phyloP scores from a whole-genome alignment of 169 alveolate genomes.

The Plasmodium falciparum region DNA sequence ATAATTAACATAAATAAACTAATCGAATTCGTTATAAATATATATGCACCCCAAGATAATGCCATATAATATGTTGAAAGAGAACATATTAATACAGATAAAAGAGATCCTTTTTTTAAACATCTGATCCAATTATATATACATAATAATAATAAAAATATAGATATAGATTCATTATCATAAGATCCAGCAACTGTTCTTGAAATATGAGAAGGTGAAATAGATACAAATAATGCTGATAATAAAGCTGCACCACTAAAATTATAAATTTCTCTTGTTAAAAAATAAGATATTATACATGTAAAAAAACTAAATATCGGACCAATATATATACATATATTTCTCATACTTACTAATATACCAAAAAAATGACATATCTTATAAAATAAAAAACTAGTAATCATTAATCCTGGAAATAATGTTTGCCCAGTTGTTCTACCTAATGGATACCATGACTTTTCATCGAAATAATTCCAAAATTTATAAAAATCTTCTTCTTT shows the following conservation, averaged over 20 bases:
- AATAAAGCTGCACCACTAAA: constrained; percentile 94
- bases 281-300: constrained; percentile 93
- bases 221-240: constrained; percentile 96
- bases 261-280: constrained; percentile 88
- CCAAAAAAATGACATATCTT: constrained; percentile 81
- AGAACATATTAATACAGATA: constrained; percentile 85
- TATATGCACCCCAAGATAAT: constrained; percentile 99
- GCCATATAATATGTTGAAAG: constrained; percentile 93
- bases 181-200: constrained; percentile 96
- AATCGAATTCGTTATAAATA: constrained; percentile 95
- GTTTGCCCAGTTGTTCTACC: constrained; percentile 99
- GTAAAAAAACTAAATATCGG: constrained; percentile 97
- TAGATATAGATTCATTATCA: constrained; percentile 99
- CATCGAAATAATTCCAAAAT: constrained; percentile 98
- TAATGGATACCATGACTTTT: constrained; percentile 97
- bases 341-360: constrained; percentile 93
- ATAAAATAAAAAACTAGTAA: constrained; percentile 92
- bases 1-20: constrained; percentile 95
- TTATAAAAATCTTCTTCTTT: constrained; percentile 94
- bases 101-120: constrained; percentile 93
- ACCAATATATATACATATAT: constrained; percentile 97
- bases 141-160: constrained; percentile 95
- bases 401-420: constrained; percentile 98
- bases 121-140: constrained; percentile 95
- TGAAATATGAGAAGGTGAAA: constrained; percentile 97